Percentiles rank a stretch among this genome's conserved stretches.
Evolutionary conservation across 768 basidiomycete genomes (phyloP).

Genomic region (Naganishia vaughanmartiniae): DNA sequence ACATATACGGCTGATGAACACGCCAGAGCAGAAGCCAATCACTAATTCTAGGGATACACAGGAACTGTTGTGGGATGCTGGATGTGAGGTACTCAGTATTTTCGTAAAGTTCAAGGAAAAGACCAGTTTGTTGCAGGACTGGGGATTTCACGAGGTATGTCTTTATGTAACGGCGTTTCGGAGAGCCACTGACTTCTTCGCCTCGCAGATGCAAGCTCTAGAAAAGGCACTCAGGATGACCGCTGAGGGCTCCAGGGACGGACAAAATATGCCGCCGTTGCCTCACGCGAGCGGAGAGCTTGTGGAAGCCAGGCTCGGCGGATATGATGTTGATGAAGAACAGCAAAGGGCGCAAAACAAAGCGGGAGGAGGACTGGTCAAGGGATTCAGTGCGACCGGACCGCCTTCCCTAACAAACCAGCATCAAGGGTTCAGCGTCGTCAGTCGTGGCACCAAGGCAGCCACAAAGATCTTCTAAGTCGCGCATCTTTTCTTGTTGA

Average conservation of each 20-base stretch:
- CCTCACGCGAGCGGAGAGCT: background rate
- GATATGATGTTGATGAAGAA: background rate
- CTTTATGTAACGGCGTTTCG: background rate
- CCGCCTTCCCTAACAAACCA: slow-evolving; percentile 26
- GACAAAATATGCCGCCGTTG: background rate
- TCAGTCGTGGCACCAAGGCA: slow-evolving; percentile 13
- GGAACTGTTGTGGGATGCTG: slow-evolving; percentile 90
- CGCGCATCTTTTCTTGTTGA: background rate
- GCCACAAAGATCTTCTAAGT: slow-evolving; percentile 14
- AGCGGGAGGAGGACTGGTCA: slow-evolving; percentile 24
- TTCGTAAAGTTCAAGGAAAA: slow-evolving; percentile 89
- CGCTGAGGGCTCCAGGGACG: background rate
- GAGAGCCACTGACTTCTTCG: background rate
- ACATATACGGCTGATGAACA: slow-evolving; percentile 61
- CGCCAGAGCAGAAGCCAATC: slow-evolving; percentile 95
- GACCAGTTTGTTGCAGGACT: slow-evolving; percentile 85
- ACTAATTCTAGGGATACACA: slow-evolving; percentile 98
- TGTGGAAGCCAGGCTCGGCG: background rate
- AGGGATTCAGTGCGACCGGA: slow-evolving; percentile 29
- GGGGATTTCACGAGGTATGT: slow-evolving; percentile 51
- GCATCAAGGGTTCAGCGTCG: slow-evolving; percentile 17
- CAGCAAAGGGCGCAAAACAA: background rate
- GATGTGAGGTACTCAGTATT: slow-evolving; percentile 92
- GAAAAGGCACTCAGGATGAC: slow-evolving; percentile 17
- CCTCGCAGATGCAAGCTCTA: slow-evolving; percentile 28